Evolutionary conservation across 805 yeast species (phyloP), one percentile per base, ranked within the genome.

Genomic region (Zygotorulaspora florentina): DNA sequence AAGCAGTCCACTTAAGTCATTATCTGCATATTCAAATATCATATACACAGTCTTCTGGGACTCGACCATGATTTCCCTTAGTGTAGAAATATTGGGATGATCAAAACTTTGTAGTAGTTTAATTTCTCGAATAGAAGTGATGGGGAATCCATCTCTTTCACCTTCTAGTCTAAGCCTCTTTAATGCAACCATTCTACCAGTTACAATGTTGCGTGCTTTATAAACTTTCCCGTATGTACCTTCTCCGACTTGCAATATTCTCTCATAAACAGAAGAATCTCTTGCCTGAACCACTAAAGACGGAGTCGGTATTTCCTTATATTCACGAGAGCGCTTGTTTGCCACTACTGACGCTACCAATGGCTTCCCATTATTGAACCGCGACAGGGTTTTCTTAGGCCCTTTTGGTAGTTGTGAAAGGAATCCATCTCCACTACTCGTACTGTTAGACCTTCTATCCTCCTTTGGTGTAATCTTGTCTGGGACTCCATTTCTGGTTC

Each of bases 71-170:
- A 93, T 90, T 63, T 93, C 99, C 36, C 77, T 66, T 35, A 93
- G 70, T 0, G 91, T 83, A 11, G 91, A 87, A 23, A 93, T 80
- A 61, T 90, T 88, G 13, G 74, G 77, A 65, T 93, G 96, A 43
- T 85, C 79, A 54, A 90, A 81, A 13, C 65, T 54, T 64, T 91
- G 97, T 39, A 91, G 70, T 13, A 91, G 69, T 52, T 88, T 82
- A 50, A 90, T 87, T 68, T 93, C 99, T 54, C 99, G 74, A 59
- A 89, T 80, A 0, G 98, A 96, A 0, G 99, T 93, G 17, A 93
- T 85, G 2, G 99, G 99, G 65, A 93, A 87, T 0, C 98, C 97
- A 61, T 93, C 99, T 40, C 88, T 74, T 62, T 91, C 98, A 7
- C 80, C 68, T 60, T 93, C 97, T 57, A 93, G 73, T 50, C 97